phyloP scores from a whole-genome alignment of 805 yeast species.

The Kluyveromyces siamensis region DNA sequence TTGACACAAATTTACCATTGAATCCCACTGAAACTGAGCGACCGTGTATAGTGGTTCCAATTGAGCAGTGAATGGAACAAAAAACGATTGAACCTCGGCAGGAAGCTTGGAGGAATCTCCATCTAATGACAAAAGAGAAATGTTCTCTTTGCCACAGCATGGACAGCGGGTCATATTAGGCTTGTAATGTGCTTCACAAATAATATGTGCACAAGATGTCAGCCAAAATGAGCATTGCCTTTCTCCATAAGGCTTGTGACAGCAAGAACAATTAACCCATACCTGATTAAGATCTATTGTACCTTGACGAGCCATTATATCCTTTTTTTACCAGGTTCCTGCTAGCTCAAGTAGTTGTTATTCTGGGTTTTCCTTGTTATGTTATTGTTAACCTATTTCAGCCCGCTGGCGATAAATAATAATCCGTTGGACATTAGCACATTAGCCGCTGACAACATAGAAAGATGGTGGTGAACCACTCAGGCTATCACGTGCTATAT shows the following conservation, averaged over 20 bases:
- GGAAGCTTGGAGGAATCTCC: constrained; percentile 14
- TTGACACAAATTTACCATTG: constrained; percentile 16
- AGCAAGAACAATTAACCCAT: constrained; percentile 1
- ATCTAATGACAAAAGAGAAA: constrained; percentile 14
- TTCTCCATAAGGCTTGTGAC: not conserved
- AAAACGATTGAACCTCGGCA: constrained; percentile 16
- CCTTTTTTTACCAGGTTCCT: not conserved
- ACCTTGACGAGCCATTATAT: not conserved
- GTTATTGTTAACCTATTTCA: not conserved
- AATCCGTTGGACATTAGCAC: too few species aligned
- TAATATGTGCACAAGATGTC: constrained; percentile 33
- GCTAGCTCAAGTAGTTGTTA: too few species aligned
- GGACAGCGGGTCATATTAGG: constrained; percentile 9
- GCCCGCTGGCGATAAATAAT: not conserved
- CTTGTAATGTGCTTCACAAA: constrained; percentile 26
- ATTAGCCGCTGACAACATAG: too few species aligned
- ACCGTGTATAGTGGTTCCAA: constrained; percentile 21
- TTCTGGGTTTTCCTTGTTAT: not conserved
- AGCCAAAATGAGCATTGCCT: constrained; percentile 11
- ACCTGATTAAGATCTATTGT: not conserved
- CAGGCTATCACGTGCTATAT: too few species aligned
- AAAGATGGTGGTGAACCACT: too few species aligned
- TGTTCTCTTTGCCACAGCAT: constrained; percentile 13
- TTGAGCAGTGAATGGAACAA: constrained; percentile 19
- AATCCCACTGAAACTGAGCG: constrained; percentile 23